Percentiles rank a stretch among this genome's conserved stretches.
phyloP scores from a whole-genome alignment of 441 rosid genomes.

The Erodium chrysanthum region DNA sequence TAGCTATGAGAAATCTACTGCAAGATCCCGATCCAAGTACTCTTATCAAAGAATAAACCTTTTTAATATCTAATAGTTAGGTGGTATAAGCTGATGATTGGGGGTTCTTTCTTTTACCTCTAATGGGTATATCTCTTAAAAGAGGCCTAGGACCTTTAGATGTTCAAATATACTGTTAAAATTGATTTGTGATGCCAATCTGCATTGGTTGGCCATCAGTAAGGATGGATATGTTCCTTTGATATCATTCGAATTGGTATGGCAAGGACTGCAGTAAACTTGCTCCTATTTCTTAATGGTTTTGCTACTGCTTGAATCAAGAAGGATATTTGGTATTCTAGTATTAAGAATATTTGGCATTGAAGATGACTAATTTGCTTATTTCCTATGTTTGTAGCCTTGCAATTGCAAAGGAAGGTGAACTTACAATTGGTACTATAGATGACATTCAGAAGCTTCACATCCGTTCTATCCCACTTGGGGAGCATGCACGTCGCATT shows the following conservation, averaged over 20 bases:
- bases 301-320: constrained; percentile 1
- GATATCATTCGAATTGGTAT: neutral
- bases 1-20: neutral
- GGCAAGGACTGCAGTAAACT: neutral
- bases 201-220: neutral
- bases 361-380: constrained; percentile 17
- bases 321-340: neutral
- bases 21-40: neutral
- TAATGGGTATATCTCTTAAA: neutral
- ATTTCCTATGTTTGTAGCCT: constrained; percentile 43
- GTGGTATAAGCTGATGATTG: neutral
- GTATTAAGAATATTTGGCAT: constrained; percentile 3
- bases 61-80: neutral
- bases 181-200: neutral
- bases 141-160: neutral
- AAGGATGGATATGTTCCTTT: neutral
- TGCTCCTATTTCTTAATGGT: neutral
- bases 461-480: constrained; percentile 92
- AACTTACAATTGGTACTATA: constrained; percentile 90
- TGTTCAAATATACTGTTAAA: neutral
- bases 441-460: constrained; percentile 99
- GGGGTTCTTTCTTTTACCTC: neutral
- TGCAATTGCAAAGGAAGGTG: constrained; percentile 96
- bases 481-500: constrained; percentile 90
- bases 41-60: neutral